Evolutionary conservation across 2,329 filamentous ascomycete genomes (phyloP).

Genomic region (Cytospora piceae): DNA sequence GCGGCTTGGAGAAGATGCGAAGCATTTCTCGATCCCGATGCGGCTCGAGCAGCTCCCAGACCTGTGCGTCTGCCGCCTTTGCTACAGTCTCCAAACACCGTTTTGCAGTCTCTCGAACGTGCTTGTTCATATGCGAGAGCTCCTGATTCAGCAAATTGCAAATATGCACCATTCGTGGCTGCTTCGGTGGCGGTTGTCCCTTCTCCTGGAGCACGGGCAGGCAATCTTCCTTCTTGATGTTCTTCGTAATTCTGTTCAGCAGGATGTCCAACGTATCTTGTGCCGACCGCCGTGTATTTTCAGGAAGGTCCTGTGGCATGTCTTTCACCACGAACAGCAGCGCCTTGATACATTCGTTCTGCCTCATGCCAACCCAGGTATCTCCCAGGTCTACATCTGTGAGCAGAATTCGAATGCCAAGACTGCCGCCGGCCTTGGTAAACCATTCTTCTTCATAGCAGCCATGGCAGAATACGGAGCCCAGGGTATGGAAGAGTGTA

Average conservation of each 20-base stretch:
- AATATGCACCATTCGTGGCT: constrained; percentile 70
- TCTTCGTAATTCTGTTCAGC: constrained; percentile 76
- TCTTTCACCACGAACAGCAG: constrained; percentile 98
- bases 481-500: constrained; percentile 82
- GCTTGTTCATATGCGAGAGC: constrained; percentile 92
- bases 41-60: constrained; percentile 86
- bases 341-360: constrained; percentile 87
- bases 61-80: constrained; percentile 73
- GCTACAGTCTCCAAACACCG: constrained; percentile 80
- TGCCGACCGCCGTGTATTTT: constrained; percentile 81
- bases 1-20: constrained; percentile 92
- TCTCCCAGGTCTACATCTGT: constrained; percentile 85
- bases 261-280: constrained; percentile 83
- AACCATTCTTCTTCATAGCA: constrained; percentile 99
- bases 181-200: constrained; percentile 52
- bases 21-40: constrained; percentile 88
- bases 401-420: constrained; percentile 87
- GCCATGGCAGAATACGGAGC: constrained; percentile 85
- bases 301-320: constrained; percentile 91
- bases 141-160: constrained; percentile 87
- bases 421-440: constrained; percentile 88
- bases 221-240: constrained; percentile 78
- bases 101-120: constrained; percentile 87
- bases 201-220: constrained; percentile 44
- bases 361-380: constrained; percentile 78